Conservation (phyloP, 2,329 filamentous ascomycete species). For the Talaromyces marneffei region DNA sequence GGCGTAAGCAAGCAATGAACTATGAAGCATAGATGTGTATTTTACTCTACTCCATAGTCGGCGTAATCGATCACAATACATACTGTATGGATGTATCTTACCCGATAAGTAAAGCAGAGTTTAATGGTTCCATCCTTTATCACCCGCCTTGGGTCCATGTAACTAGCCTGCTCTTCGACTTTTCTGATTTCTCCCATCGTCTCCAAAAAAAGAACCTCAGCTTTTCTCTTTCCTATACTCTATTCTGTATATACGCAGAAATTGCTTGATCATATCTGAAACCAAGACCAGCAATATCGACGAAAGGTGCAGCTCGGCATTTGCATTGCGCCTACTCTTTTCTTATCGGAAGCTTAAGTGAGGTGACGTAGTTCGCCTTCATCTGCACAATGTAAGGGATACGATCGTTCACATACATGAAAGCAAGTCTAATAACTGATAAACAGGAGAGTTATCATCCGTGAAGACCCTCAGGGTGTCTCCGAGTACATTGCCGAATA, state of each 20-base stretch:
- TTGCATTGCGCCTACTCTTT: not conserved
- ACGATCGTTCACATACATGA: not conserved
- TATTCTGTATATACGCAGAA: not conserved
- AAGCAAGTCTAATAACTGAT: not conserved
- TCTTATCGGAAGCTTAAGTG: conserved; percentile 8
- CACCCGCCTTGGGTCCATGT: conserved; percentile 5
- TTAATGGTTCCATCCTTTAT: conserved; percentile 7
- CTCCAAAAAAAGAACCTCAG: not conserved
- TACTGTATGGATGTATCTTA: conserved; percentile 1
- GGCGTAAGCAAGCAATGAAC: not conserved
- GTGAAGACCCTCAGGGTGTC: conserved; percentile 62
- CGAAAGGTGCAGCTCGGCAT: not conserved
- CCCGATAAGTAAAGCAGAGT: not conserved
- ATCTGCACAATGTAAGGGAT: conserved; percentile 14
- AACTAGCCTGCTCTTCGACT: conserved; percentile 1
- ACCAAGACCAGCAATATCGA: not conserved
- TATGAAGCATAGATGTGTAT: not conserved
- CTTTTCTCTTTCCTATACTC: not conserved
- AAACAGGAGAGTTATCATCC: conserved; percentile 74
- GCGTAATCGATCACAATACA: not conserved
- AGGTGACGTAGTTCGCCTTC: conserved; percentile 13
- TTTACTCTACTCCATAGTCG: not conserved
- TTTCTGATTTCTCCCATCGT: conserved; percentile 4
- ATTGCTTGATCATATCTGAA: not conserved
- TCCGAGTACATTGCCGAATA: conserved; percentile 76